These are phyloP conservation scores for Dendrobium huoshanense DNA, from an alignment of 106 monocot species.

Conservation along the genomic window DNA sequence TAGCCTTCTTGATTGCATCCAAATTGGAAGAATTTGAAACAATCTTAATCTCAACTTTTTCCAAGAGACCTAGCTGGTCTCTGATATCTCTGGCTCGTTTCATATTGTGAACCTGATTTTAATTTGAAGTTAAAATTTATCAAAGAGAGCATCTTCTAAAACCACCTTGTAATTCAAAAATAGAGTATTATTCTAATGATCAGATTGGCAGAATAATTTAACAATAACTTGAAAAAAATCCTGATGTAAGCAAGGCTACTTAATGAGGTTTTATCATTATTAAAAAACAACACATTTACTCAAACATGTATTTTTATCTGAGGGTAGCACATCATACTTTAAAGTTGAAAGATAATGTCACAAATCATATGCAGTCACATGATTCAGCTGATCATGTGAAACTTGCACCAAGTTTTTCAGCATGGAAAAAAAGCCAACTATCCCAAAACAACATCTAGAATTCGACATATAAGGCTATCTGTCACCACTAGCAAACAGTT, in stretches of 20 bases:
- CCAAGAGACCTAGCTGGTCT: constrained; percentile 87
- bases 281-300: too few species aligned
- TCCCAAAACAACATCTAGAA: too few species aligned
- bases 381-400: too few species aligned
- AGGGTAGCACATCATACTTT: neutral
- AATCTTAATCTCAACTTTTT: constrained; percentile 88
- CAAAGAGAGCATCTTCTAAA: neutral
- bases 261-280: too few species aligned
- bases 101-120: constrained; percentile 62
- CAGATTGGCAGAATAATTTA: neutral
- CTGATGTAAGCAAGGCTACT: too few species aligned
- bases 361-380: too few species aligned
- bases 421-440: too few species aligned
- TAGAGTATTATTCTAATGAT: neutral
- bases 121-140: neutral
- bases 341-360: neutral
- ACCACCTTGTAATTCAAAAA: neutral
- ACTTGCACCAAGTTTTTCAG: too few species aligned
- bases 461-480: too few species aligned
- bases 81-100: too few species aligned
- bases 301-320: neutral
- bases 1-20: constrained; percentile 81
- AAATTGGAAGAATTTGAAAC: constrained; percentile 51
- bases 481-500: too few species aligned
- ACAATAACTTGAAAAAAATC: too few species aligned